Conservation (phyloP, 768 basidiomycete species). For the Leucosporidium creatinivorum region DNA sequence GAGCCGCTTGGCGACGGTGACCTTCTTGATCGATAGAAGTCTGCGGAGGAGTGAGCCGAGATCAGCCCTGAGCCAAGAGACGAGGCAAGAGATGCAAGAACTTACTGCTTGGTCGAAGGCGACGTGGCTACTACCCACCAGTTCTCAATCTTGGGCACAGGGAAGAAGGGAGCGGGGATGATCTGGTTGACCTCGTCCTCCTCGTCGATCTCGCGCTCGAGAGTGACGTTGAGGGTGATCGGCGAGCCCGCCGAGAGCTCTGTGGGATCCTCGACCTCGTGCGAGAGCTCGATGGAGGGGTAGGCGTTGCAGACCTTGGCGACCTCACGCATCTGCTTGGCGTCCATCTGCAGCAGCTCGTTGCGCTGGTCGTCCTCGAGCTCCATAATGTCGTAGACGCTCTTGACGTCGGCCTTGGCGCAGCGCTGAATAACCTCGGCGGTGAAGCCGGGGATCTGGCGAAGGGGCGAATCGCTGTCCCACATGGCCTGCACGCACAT, state of each 20-base stretch:
- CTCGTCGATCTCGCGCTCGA: conserved; percentile 74
- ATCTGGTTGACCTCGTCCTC: conserved; percentile 63
- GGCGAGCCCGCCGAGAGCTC: conserved; percentile 80
- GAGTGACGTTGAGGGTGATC: conserved; percentile 67
- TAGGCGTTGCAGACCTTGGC: conserved; percentile 95
- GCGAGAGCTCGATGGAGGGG: conserved; percentile 71
- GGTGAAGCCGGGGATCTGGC: conserved; percentile 95
- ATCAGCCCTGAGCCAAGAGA: neutral
- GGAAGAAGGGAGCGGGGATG: conserved; percentile 92
- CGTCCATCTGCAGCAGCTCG: conserved; percentile 72
- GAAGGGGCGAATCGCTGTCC: conserved; percentile 92
- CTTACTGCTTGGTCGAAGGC: conserved; percentile 19
- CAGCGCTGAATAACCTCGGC: conserved; percentile 79
- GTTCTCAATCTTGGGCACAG: conserved; percentile 68
- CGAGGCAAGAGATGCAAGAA: conserved; percentile 43
- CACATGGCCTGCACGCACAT: conserved; percentile 98
- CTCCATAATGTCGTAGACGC: conserved; percentile 97
- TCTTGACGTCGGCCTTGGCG: conserved; percentile 69
- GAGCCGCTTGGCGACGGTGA: conserved; percentile 64
- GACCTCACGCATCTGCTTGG: conserved; percentile 83
- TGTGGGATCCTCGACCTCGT: conserved; percentile 70
- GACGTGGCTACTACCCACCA: conserved; percentile 97
- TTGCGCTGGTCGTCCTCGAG: conserved; percentile 88
- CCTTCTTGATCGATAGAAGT: conserved; percentile 77
- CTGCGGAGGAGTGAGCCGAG: neutral